These are phyloP conservation scores for Nevesoporus exiguus DNA, from an alignment of 768 basidiomycete genomes.

Conservation along the genomic window DNA sequence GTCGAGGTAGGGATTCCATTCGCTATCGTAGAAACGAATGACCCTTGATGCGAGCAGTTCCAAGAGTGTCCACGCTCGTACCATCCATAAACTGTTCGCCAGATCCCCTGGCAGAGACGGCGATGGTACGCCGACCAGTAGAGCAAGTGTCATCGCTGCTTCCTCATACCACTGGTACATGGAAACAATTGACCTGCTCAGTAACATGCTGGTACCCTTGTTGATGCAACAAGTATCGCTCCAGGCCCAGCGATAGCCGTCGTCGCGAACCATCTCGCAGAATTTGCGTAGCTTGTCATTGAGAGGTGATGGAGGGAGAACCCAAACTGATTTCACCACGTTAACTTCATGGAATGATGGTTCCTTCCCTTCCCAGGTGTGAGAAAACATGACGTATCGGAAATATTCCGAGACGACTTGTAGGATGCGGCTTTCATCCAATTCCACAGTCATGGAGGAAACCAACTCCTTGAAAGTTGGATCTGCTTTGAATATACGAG, in stretches of 20 bases:
- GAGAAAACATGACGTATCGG: neutral
- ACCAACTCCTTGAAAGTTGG: neutral
- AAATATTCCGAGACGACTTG: neutral
- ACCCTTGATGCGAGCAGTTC: constrained; percentile 7
- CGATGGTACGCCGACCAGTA: neutral
- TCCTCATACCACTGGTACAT: constrained; percentile 1
- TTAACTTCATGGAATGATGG: neutral
- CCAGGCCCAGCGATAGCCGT: neutral
- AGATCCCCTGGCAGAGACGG: neutral
- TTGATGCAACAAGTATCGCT: neutral
- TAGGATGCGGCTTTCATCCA: neutral
- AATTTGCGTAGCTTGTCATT: neutral
- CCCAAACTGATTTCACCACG: neutral
- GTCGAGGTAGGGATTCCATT: constrained; percentile 7
- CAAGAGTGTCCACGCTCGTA: constrained; percentile 5
- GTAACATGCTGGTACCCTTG: neutral
- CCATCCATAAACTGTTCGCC: neutral
- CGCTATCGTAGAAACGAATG: constrained; percentile 1
- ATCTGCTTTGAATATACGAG: neutral
- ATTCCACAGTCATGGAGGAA: neutral
- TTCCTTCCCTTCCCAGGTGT: neutral
- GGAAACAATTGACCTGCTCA: neutral
- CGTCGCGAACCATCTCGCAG: neutral
- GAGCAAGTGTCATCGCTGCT: neutral
- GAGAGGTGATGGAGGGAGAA: neutral